Evolutionary conservation across 2,329 filamentous ascomycete species (phyloP).

Genomic region (Botrytis elliptica): DNA sequence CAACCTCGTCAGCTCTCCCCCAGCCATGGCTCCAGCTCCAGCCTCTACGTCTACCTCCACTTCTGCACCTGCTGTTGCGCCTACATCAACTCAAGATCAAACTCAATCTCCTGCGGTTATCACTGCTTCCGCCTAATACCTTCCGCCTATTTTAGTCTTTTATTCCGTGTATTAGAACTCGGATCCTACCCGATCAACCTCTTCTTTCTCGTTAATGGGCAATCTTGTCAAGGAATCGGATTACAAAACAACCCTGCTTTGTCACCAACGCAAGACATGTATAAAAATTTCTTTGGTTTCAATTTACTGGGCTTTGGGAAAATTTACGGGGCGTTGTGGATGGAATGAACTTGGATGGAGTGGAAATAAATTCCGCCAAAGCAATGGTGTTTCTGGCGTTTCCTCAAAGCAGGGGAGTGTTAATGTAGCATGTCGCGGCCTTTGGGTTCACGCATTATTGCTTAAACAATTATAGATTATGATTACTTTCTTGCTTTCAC

Average conservation of each 20-base stretch:
- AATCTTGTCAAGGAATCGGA: background rate
- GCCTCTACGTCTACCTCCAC: slow-evolving; percentile 20
- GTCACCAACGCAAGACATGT: slow-evolving; percentile 9
- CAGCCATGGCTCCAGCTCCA: slow-evolving; percentile 41
- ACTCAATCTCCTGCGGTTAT: slow-evolving; percentile 3
- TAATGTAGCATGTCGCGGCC: slow-evolving; percentile 11
- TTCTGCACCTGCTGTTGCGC: slow-evolving; percentile 6
- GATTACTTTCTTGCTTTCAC: background rate
- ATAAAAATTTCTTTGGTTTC: slow-evolving; percentile 16
- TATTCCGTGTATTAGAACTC: slow-evolving; percentile 16
- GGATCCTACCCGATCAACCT: background rate
- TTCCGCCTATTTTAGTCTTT: slow-evolving; percentile 18
- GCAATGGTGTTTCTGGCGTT: slow-evolving; percentile 21
- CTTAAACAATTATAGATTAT: background rate
- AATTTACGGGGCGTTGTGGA: background rate
- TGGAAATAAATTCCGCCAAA: slow-evolving; percentile 20
- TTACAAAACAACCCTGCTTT: background rate
- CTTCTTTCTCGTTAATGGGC: background rate
- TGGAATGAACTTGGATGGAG: background rate
- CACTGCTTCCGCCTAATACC: slow-evolving; percentile 19
- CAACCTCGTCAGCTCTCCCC: slow-evolving; percentile 48
- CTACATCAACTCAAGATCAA: background rate
- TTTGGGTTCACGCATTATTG: background rate
- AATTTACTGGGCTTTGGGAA: slow-evolving; percentile 7
- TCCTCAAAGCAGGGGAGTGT: background rate